Conservation (phyloP, 345 rosid genomes). For the Dovyalis caffra region DNA sequence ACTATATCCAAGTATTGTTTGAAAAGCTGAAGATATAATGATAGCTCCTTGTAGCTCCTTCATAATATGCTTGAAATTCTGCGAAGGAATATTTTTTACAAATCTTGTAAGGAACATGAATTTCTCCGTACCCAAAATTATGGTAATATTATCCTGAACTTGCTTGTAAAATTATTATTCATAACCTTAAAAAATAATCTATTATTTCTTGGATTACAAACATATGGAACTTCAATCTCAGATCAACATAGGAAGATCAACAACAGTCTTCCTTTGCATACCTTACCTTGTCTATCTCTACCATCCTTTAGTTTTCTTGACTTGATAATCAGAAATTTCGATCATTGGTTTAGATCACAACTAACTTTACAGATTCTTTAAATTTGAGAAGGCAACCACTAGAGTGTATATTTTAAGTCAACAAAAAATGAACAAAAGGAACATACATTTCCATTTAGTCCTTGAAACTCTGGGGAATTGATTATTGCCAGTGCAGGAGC, state of each 20-base stretch:
- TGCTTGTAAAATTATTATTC: not conserved
- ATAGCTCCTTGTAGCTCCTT: slow-evolving; percentile 91
- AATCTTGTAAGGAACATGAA: not conserved
- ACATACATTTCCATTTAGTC: slow-evolving; percentile 85
- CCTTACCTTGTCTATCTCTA: not conserved
- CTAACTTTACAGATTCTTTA: not conserved
- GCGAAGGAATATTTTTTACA: slow-evolving; percentile 21
- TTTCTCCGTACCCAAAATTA: not conserved
- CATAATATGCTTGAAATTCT: slow-evolving; percentile 97
- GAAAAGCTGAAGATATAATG: slow-evolving; percentile 87
- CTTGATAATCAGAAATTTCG: not conserved
- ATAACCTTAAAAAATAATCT: not conserved
- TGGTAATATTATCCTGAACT: not conserved
- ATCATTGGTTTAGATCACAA: not conserved
- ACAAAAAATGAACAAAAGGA: slow-evolving; percentile 1
- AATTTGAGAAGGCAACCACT: slow-evolving; percentile 1
- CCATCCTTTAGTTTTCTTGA: not conserved
- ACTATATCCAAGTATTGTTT: slow-evolving; percentile 81
- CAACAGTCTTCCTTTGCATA: no score
- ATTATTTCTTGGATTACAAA: not conserved
- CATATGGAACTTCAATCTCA: not conserved
- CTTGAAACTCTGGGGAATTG: slow-evolving; percentile 87
- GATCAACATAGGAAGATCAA: no score
- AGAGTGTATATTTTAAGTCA: not conserved
- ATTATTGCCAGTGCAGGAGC: slow-evolving; percentile 89